phyloP scores from a whole-genome alignment of 2,329 filamentous ascomycete genomes.

The Rhynchosporium secalis region DNA sequence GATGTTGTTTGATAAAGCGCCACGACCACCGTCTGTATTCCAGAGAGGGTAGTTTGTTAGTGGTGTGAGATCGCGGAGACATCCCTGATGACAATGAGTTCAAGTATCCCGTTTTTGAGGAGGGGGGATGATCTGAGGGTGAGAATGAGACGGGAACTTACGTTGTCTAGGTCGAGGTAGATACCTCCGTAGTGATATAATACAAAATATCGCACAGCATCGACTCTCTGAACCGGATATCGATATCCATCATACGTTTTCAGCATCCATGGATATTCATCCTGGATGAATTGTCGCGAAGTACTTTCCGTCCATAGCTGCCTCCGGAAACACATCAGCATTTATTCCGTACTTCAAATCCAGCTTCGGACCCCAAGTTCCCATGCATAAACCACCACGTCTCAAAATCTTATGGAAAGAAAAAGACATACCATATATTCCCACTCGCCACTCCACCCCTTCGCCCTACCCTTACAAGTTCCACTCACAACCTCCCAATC shows the following conservation, averaged over 20 bases:
- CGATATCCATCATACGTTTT: conserved; percentile 68
- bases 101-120: background rate
- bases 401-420: no score
- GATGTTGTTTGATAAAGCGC: conserved; percentile 58
- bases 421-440: background rate
- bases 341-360: no score
- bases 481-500: background rate
- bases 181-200: conserved; percentile 67
- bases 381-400: no score
- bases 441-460: background rate
- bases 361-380: no score
- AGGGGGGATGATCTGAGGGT: background rate
- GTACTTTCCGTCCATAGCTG: background rate
- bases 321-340: background rate
- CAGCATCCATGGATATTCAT: conserved; percentile 71
- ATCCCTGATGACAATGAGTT: conserved; percentile 61
- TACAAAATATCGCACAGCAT: conserved; percentile 73
- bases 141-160: background rate
- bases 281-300: conserved; percentile 60
- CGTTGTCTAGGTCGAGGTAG: background rate
- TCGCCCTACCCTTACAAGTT: background rate
- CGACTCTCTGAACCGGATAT: conserved; percentile 71
- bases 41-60: conserved; percentile 67
- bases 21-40: conserved; percentile 51
- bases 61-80: conserved; percentile 65